These are phyloP conservation scores for Parathielavia hyrcaniae DNA, from an alignment of 495 filamentous ascomycete genomes.

Conservation along the genomic window DNA sequence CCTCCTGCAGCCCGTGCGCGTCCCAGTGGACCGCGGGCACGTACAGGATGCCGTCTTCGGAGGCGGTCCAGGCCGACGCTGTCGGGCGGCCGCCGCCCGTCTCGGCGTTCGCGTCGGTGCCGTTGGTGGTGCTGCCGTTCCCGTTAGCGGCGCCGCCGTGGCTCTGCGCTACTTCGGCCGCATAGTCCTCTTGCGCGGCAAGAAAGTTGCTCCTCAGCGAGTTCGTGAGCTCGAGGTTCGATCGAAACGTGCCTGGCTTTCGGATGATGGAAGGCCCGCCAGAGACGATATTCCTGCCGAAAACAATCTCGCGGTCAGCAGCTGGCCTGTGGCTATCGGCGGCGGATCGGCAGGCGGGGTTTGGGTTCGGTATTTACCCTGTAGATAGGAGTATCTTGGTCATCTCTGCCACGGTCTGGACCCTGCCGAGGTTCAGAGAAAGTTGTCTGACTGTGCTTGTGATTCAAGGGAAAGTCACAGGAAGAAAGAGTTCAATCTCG, in stretches of 20 bases:
- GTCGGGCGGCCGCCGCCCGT: slow-evolving; percentile 24
- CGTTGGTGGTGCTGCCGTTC: slow-evolving; percentile 38
- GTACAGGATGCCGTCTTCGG: slow-evolving; percentile 55
- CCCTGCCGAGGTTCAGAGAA: background rate
- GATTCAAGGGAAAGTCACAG: background rate
- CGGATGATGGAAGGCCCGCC: slow-evolving; percentile 74
- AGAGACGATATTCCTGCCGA: slow-evolving; percentile 80
- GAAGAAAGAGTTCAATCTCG: slow-evolving; percentile 1
- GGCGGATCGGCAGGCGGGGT: slow-evolving; percentile 8
- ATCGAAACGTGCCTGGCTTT: slow-evolving; percentile 64
- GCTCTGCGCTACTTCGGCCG: slow-evolving; percentile 28
- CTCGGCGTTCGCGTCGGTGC: background rate
- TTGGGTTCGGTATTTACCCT: slow-evolving; percentile 48
- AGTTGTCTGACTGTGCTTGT: background rate
- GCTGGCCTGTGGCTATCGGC: background rate
- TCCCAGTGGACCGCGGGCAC: slow-evolving; percentile 71
- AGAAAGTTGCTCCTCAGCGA: slow-evolving; percentile 77
- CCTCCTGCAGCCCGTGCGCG: slow-evolving; percentile 65
- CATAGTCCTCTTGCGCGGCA: slow-evolving; percentile 59
- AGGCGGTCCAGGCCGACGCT: slow-evolving; percentile 57
- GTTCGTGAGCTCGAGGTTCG: slow-evolving; percentile 80
- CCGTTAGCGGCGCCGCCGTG: slow-evolving; percentile 49
- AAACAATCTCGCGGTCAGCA: slow-evolving; percentile 23
- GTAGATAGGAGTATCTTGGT: slow-evolving; percentile 84
- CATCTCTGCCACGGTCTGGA: slow-evolving; percentile 35